Evolutionary conservation across 2,329 filamentous ascomycete species (phyloP).

Genomic region (Aspergillus sergii): DNA sequence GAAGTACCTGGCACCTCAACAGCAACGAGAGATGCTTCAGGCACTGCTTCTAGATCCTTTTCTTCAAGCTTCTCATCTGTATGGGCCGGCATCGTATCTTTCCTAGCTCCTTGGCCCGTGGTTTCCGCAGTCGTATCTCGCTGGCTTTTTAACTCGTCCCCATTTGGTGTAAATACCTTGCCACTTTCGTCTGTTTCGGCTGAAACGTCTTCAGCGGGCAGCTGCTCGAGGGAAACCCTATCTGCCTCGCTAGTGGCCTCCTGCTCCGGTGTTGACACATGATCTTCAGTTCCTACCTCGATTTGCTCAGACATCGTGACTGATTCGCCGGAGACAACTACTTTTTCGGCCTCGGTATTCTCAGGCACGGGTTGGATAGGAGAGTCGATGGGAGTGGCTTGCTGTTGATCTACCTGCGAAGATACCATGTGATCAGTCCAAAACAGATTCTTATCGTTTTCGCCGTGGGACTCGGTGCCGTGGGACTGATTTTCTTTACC

Average conservation of each 20-base stretch:
- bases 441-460: constrained; percentile 40
- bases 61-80: neutral
- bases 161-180: neutral
- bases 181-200: neutral
- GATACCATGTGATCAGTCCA: constrained; percentile 49
- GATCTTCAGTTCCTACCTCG: constrained; percentile 7
- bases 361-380: constrained; percentile 36
- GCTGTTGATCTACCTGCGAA: constrained; percentile 47
- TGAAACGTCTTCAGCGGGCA: neutral
- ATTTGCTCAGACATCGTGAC: constrained; percentile 5
- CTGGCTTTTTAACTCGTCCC: neutral
- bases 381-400: constrained; percentile 36
- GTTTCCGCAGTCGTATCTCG: neutral
- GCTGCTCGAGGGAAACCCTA: neutral
- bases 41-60: neutral
- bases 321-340: constrained; percentile 24
- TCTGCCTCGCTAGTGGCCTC: constrained; percentile 8
- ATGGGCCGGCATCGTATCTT: neutral
- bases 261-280: constrained; percentile 7
- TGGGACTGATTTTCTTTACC: constrained; percentile 50
- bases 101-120: neutral
- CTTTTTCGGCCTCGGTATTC: constrained; percentile 17
- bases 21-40: neutral
- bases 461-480: constrained; percentile 40
- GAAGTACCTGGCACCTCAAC: neutral